Evolutionary conservation across 768 basidiomycete species (phyloP).

Genomic region (Tricholoma saponaceum): DNA sequence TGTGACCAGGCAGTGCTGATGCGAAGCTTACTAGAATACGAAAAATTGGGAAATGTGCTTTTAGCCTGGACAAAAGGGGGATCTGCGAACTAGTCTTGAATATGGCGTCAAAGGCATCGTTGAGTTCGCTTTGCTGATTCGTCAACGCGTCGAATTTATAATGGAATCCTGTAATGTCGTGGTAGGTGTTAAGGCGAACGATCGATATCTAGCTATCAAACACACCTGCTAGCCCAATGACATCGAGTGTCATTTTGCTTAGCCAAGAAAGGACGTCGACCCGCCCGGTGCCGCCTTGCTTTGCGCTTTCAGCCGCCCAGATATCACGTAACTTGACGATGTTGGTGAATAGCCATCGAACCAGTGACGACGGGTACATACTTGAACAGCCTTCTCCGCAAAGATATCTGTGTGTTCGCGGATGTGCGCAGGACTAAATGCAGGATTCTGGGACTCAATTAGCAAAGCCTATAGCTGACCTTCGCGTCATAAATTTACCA

Average conservation of each 20-base stretch:
- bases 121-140: no score
- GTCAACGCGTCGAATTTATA: no score
- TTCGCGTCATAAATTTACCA: background rate
- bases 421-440: conserved; percentile 59
- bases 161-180: conserved; percentile 18
- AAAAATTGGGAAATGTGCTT: conserved; percentile 24
- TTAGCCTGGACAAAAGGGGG: conserved; percentile 13
- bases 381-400: conserved; percentile 48
- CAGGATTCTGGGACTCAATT: conserved; percentile 48
- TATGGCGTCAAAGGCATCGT: conserved; percentile 40
- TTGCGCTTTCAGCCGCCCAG: conserved; percentile 27
- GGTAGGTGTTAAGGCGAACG: conserved; percentile 18
- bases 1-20: background rate
- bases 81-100: conserved; percentile 30
- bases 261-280: conserved; percentile 63
- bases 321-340: conserved; percentile 41
- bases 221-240: no score
- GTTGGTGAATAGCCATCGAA: background rate
- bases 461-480: background rate
- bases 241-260: no score
- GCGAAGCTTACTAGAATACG: conserved; percentile 24
- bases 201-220: conserved; percentile 22
- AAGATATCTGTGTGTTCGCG: conserved; percentile 55
- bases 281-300: conserved; percentile 21
- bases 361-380: conserved; percentile 10